These are phyloP conservation scores for Lumnitzera littorea DNA, from an alignment of 345 rosid species.

Conservation along the genomic window DNA sequence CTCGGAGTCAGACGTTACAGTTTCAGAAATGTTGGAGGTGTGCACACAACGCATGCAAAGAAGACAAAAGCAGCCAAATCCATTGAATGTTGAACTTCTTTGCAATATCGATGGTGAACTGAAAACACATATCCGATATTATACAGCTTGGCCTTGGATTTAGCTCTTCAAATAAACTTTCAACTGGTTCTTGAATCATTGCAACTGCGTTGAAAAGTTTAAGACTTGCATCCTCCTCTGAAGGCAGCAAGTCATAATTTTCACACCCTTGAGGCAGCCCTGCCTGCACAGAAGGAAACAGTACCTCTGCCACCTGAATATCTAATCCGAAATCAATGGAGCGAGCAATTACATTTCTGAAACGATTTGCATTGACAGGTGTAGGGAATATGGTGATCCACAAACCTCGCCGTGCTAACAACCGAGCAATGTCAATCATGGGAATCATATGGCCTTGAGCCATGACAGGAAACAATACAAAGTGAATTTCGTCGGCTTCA, in stretches of 20 bases:
- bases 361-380: slow-evolving; percentile 21
- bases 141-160: slow-evolving; percentile 1
- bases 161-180: slow-evolving; percentile 12
- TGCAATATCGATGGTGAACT: slow-evolving; percentile 31
- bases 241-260: slow-evolving; percentile 34
- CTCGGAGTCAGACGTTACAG: slow-evolving; percentile 14
- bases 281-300: slow-evolving; percentile 20
- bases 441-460: slow-evolving; percentile 50
- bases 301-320: slow-evolving; percentile 22
- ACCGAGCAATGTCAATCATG: slow-evolving; percentile 34
- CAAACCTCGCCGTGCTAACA: slow-evolving; percentile 32
- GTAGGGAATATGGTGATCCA: slow-evolving; percentile 31
- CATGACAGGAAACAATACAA: slow-evolving; percentile 38
- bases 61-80: slow-evolving; percentile 37
- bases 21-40: slow-evolving; percentile 6
- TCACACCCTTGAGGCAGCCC: slow-evolving; percentile 40
- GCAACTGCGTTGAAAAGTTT: slow-evolving; percentile 20
- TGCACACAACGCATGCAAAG: slow-evolving; percentile 23
- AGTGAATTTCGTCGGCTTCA: slow-evolving; percentile 15
- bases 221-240: slow-evolving; percentile 10
- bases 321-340: slow-evolving; percentile 15
- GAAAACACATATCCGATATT: slow-evolving; percentile 30
- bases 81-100: slow-evolving; percentile 38
- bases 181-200: slow-evolving; percentile 24
- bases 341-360: slow-evolving; percentile 10